phyloP scores from a whole-genome alignment of 2,329 filamentous ascomycete genomes.

The Orbilia oligospora region DNA sequence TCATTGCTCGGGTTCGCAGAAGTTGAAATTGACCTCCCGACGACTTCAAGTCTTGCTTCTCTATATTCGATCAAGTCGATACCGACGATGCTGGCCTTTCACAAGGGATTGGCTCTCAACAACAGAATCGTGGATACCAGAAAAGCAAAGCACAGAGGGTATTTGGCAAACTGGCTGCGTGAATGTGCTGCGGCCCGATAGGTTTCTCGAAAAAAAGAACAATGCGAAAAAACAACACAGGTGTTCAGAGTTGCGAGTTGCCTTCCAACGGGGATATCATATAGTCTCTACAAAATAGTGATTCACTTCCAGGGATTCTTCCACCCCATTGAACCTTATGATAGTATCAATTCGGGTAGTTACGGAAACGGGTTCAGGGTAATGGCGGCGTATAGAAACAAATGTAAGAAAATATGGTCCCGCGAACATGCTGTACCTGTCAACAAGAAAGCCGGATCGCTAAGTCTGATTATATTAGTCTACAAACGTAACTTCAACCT shows the following conservation, averaged over 20 bases:
- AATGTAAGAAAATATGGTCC: slow-evolving; percentile 3
- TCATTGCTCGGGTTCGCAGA: slow-evolving; percentile 8
- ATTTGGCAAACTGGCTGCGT: not conserved
- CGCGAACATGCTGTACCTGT: slow-evolving; percentile 28
- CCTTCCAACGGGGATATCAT: not conserved
- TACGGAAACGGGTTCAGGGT: not conserved
- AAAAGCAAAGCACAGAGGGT: not conserved
- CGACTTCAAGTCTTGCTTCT: slow-evolving; percentile 1
- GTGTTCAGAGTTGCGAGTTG: not conserved
- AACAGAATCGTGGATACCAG: slow-evolving; percentile 11
- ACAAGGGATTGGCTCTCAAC: slow-evolving; percentile 3
- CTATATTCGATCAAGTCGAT: not conserved
- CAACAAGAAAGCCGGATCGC: slow-evolving; percentile 23
- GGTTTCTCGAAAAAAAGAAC: not conserved
- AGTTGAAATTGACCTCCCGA: slow-evolving; percentile 4
- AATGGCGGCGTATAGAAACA: not conserved
- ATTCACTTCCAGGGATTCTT: too few relatives aligned
- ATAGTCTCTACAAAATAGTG: not conserved
- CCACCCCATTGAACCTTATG: not conserved
- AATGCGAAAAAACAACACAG: not conserved
- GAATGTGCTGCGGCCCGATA: slow-evolving; percentile 4
- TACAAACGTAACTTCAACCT: slow-evolving; percentile 28
- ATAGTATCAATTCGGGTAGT: not conserved
- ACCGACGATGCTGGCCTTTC: slow-evolving; percentile 13
- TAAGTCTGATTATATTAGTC: slow-evolving; percentile 30